phyloP scores from a whole-genome alignment of 2,329 filamentous ascomycete species.

The Clonostachys chloroleuca region DNA sequence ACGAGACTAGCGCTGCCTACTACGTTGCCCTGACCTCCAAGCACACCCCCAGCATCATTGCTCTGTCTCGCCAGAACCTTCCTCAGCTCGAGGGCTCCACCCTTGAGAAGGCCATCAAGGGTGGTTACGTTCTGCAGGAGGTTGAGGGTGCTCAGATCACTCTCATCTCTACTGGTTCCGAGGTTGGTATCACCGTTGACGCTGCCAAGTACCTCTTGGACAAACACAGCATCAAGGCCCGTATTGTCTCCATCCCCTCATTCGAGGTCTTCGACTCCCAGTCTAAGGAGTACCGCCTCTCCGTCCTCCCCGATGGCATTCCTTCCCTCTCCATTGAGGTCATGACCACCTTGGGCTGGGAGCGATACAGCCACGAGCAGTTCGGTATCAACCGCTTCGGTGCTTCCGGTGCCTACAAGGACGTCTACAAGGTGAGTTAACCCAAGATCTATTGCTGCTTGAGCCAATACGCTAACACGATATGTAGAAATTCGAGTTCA shows the following conservation, averaged over 20 bases:
- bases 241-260: slow-evolving; percentile 94
- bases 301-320: slow-evolving; percentile 89
- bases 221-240: slow-evolving; percentile 80
- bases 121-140: slow-evolving; percentile 88
- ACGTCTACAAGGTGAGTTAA: slow-evolving; percentile 80
- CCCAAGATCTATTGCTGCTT: not conserved
- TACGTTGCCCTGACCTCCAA: slow-evolving; percentile 89
- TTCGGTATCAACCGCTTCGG: slow-evolving; percentile 99
- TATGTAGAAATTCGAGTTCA: slow-evolving; percentile 95
- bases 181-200: slow-evolving; percentile 91
- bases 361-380: slow-evolving; percentile 98
- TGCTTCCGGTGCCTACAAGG: slow-evolving; percentile 94
- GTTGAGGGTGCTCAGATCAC: slow-evolving; percentile 80
- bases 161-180: slow-evolving; percentile 90
- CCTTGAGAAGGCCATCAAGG: slow-evolving; percentile 86
- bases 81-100: slow-evolving; percentile 94
- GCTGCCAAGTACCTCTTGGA: slow-evolving; percentile 88
- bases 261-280: slow-evolving; percentile 96
- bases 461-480: slow-evolving; percentile 25
- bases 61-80: slow-evolving; percentile 95
- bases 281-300: slow-evolving; percentile 90
- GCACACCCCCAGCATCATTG: slow-evolving; percentile 87
- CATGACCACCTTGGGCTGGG: slow-evolving; percentile 97
- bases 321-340: slow-evolving; percentile 92
- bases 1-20: slow-evolving; percentile 97